Evolutionary conservation across 106 monocot genomes (phyloP).

Genomic region (Posidonia australis): DNA sequence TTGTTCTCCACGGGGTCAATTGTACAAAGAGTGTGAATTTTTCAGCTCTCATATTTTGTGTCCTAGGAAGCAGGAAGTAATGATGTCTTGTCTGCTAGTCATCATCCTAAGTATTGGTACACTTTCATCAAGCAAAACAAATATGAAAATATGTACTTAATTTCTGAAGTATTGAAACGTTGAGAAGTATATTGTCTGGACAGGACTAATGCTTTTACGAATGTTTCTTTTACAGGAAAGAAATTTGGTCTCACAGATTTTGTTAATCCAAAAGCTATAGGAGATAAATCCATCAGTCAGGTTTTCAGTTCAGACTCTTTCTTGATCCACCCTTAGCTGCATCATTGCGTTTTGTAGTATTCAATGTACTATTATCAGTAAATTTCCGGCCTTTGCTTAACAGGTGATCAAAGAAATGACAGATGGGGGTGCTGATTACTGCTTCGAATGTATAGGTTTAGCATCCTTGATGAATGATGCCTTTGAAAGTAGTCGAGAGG

Average conservation of each 20-base stretch:
- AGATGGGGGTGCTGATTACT: conserved; percentile 21
- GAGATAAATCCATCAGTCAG: conserved; percentile 45
- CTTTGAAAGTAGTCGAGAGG: conserved; percentile 47
- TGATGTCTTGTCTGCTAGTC: not conserved
- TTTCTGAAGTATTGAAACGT: too few relatives aligned
- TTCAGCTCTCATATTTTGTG: too few relatives aligned
- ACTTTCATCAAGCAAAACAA: not conserved
- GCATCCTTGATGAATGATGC: conserved; percentile 37
- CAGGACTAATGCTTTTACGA: too few relatives aligned
- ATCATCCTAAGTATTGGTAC: not conserved
- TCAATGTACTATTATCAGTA: not conserved
- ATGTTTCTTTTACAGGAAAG: conserved; percentile 42
- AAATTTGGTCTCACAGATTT: conserved; percentile 85
- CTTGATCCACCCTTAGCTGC: not conserved
- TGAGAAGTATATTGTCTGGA: too few relatives aligned
- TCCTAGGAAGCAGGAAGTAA: too few relatives aligned
- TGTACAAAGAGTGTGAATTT: too few relatives aligned
- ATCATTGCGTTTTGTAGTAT: not conserved
- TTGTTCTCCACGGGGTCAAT: too few relatives aligned
- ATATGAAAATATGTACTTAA: not conserved
- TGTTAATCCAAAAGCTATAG: conserved; percentile 68
- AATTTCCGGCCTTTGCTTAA: not conserved
- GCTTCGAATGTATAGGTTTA: conserved; percentile 26
- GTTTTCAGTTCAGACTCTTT: conserved; percentile 11
- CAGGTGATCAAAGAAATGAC: conserved; percentile 27